phyloP scores from a whole-genome alignment of 495 filamentous ascomycete species.

The Podospora conica region DNA sequence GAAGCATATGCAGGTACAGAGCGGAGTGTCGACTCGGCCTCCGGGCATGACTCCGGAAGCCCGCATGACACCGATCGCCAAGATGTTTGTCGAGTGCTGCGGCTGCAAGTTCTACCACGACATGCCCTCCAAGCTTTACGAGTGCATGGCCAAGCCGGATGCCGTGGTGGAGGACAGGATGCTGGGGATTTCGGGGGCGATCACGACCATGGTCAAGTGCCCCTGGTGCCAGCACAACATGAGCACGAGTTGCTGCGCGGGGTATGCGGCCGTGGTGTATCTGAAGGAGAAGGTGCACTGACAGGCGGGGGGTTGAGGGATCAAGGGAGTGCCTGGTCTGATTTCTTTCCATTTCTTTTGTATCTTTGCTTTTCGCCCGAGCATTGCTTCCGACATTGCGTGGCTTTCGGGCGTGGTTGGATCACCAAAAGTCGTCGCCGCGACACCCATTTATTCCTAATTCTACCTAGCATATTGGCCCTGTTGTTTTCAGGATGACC shows the following conservation, averaged over 20 bases:
- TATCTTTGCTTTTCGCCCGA: background rate
- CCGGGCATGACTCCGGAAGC: conserved; percentile 7
- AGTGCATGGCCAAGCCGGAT: conserved; percentile 63
- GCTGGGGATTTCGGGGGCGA: conserved; percentile 45
- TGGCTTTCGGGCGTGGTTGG: background rate
- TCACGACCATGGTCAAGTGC: conserved; percentile 58
- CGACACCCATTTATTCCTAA: background rate
- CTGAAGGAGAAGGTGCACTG: conserved; percentile 49
- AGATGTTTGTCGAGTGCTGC: conserved; percentile 77
- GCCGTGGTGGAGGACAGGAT: conserved; percentile 43
- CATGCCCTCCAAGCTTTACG: conserved; percentile 67
- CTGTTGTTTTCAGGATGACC: background rate
- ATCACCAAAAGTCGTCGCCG: background rate
- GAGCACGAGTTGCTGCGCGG: conserved; percentile 64
- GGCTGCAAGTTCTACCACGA: conserved; percentile 78
- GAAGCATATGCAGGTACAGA: conserved; percentile 29
- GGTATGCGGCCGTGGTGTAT: conserved; percentile 65
- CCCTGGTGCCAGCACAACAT: conserved; percentile 77
- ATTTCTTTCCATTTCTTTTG: background rate
- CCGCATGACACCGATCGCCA: conserved; percentile 48
- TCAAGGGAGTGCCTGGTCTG: background rate
- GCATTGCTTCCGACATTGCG: too few species aligned
- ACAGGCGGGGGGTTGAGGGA: background rate
- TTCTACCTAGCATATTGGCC: background rate
- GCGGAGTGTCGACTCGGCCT: conserved; percentile 12